Evolutionary conservation across 139 green algal genomes (phyloP).

Genomic region (Picochlorum sp.): DNA sequence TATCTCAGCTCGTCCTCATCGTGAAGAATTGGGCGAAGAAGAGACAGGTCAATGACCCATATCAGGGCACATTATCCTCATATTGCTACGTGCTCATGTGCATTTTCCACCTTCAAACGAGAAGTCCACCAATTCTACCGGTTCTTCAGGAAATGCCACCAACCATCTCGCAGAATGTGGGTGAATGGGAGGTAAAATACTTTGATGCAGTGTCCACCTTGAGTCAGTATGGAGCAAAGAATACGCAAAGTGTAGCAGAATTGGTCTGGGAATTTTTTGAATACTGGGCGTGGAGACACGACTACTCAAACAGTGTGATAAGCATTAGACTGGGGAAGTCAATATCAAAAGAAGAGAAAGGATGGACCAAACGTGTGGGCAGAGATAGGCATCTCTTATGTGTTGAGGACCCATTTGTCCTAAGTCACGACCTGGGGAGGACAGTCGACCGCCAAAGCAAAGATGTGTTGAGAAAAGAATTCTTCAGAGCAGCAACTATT

Average conservation of each 20-base stretch:
- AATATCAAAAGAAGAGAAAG: conserved; percentile 75
- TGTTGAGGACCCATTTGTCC: conserved; percentile 88
- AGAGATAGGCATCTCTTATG: conserved; percentile 80
- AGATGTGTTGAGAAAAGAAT: conserved; percentile 61
- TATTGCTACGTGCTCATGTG: conserved; percentile 92
- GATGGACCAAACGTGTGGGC: conserved; percentile 80
- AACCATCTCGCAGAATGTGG: conserved; percentile 31
- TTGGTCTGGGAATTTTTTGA: conserved; percentile 83
- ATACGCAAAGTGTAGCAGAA: conserved; percentile 71
- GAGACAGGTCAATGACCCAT: conserved; percentile 75
- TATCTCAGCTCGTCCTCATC: conserved; percentile 61
- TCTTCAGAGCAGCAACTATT: conserved; percentile 54
- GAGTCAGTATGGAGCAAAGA: conserved; percentile 56
- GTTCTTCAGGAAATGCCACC: conserved; percentile 57
- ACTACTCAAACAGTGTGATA: conserved; percentile 75
- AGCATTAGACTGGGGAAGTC: conserved; percentile 53
- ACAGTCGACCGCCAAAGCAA: conserved; percentile 69
- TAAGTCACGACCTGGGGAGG: conserved; percentile 80
- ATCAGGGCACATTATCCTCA: conserved; percentile 79
- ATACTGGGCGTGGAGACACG: conserved; percentile 84
- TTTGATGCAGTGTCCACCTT: conserved; percentile 48
- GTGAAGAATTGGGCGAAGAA: conserved; percentile 92
- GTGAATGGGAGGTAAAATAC: conserved; percentile 60
- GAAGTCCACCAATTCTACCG: conserved; percentile 72
- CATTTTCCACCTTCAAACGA: conserved; percentile 74